Evolutionary conservation across 176 grass and related monocot genomes (phyloP), one percentile per base, ranked within the genome.

Genomic region (Luzula sylvatica): DNA sequence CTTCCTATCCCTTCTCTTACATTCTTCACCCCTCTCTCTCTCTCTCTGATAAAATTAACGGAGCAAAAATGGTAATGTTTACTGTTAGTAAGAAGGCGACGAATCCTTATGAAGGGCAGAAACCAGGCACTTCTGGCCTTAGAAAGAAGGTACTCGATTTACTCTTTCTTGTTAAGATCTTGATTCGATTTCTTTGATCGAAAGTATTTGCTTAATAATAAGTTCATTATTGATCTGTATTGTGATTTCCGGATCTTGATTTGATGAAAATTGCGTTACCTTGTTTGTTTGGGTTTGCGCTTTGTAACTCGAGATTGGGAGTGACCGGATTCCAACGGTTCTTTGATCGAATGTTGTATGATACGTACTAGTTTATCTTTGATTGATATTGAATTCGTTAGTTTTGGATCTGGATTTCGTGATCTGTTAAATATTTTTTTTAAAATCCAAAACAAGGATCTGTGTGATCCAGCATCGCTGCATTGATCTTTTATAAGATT

Each of bases 111-210:
- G 92, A 96, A 5, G 92, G 92, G 45, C 92, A 96, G 78, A 96
- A 96, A 74, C 92, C 92, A 32, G 92, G 92, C 17, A 96, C 92
- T 30, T 96, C 92, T 49, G 92, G 92, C 57, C 92, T 96, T 43
- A 56, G 92, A 25, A 96, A 96, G 71, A 96, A 89, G 92, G 92
- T 89, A 27, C 26, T 28, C 13, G 20, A 11, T 42, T 62, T 35
- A 9, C 9, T 35, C 9, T 35, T 14, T 2, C 41, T 71, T 52
- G 11, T 2, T 0, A 3, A 3, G 14, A 23, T 16, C 48, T 17
- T 20, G 43, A 38, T 40, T 54, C 20, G 42, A 32, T 44, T 68
- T 15, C 27, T 18, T 23, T 14, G 17, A 58, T 16, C 21, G 20
- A 17, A 17, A 20, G 25, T 49, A 27, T 15, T 50, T 50, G 42